Evolutionary conservation across 345 rosid species (phyloP), one percentile per base, ranked within the genome.

Genomic region (Populus euphratica): DNA sequence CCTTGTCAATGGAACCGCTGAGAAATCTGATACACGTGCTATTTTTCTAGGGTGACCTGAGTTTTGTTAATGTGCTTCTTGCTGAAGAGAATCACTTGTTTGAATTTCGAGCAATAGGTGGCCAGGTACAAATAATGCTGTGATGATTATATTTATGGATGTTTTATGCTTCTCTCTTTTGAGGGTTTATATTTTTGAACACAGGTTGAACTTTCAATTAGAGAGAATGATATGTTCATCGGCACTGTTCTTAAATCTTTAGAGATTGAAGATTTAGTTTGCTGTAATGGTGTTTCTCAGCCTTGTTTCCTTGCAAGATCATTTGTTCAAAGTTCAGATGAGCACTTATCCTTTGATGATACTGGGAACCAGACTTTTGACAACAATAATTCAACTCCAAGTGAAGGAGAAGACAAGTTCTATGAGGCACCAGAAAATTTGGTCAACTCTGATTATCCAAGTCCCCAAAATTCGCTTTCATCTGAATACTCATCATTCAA

Each of bases 181-280:
- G 72, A 80, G 73, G 33, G 73, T 67, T 73, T 80, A 39, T 39
- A 39, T 79, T 77, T 73, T 8, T 78, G 43, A 43, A 77, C 77
- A 68, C 90, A 96, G 99, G 98, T 96, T 78, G 93, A 96, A 82
- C 81, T 96, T 81, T 93, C 93, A 65, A 85, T 91, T 69, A 91
- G 87, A 86, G 93, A 77, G 78, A 92, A 80, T 74, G 98, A 93
- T 80, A 85, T 93, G 90, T 86, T 93, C 76, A 87, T 96, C 77
- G 98, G 99, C 31, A 93, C 94, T 56, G 81, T 93, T 78, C 81
- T 96, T 81, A 90, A 88, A 86, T 91, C 99, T 38, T 85, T 96
- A 92, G 99, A 96, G 88, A 88, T 96, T 77, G 98, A 93, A 90
- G 99, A 96, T 87, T 83, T 93, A 87, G 89, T 93, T 78, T 83